Evolutionary conservation across 2,329 filamentous ascomycete genomes (phyloP), one percentile per base, ranked within the genome.

Genomic region (Juglanconis oblonga): DNA sequence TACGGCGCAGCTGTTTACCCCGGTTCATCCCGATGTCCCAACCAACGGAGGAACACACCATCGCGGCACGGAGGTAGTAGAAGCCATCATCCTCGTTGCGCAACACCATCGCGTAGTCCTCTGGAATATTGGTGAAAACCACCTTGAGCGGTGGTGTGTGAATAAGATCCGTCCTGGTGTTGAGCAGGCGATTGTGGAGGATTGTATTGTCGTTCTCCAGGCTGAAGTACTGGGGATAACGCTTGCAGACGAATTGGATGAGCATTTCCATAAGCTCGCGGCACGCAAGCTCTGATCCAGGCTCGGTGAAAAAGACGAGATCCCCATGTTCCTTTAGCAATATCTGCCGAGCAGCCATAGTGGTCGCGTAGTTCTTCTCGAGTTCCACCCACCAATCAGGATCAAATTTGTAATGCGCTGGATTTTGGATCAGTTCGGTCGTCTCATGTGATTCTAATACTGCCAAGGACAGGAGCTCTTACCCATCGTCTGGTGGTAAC

Each of bases 401-500:
- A 63, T 96, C 90, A 72, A 95, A 76, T 66, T 91, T 96, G 48
- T 83, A 87, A 8, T 94, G 77, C 2, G 91, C 90, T 95, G 62
- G 32, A 11, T 62, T 13, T 1, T 3, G 4, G 33, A 33, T 14
- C 35, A 11, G n/a, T 44, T 24, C 5, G 35, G 14, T 17, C 3
- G 14, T 29, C 44, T 24, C 5, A 49, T 31, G 35, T 11, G 9
- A 3, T 11, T 45, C 5, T 5, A 40, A 6, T 24, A 24, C 11
- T 32, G 29, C 7, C 3, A 11, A 9, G 11, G 14, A 42, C 7
- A 17, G 44, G 7, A 50, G 11, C 9, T 80, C 87, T 67, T 82
- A 94, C 91, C 90, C 92, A 96, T 96, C 0, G 91, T 96, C 70
- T 96, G 92, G 70, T 95, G 90, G 69, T 96, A 96, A 0, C 81